phyloP scores from a whole-genome alignment of 2,329 filamentous ascomycete species.

The Periconia macrospinosa region DNA sequence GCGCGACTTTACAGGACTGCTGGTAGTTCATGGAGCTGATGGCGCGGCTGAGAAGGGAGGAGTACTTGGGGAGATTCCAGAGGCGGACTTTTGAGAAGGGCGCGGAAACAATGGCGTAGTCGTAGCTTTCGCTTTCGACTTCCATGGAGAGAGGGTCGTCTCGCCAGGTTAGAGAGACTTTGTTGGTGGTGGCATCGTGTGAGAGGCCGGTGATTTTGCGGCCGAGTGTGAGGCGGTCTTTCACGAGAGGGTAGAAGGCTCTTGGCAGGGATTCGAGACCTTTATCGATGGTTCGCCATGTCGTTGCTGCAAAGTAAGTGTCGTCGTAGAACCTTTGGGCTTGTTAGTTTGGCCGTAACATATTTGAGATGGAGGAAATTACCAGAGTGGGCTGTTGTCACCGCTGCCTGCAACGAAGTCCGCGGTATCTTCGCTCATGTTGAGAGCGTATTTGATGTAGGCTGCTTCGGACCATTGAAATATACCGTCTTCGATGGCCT shows the following conservation, averaged over 20 bases:
- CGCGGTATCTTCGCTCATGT: conserved; percentile 57
- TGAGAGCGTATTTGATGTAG: conserved; percentile 63
- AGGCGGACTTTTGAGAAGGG: conserved; percentile 67
- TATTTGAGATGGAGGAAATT: not conserved
- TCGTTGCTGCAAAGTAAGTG: conserved; percentile 62
- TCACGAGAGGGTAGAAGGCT: conserved; percentile 65
- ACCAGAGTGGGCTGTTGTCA: conserved; percentile 51
- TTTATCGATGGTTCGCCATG: conserved; percentile 67
- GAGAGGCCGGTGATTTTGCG: conserved; percentile 60
- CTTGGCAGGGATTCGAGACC: conserved; percentile 61
- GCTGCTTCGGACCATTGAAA: conserved; percentile 68
- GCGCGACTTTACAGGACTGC: conserved; percentile 60
- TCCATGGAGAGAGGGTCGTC: conserved; percentile 46
- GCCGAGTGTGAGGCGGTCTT: conserved; percentile 59
- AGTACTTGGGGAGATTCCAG: conserved; percentile 61
- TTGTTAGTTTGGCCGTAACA: too few relatives aligned
- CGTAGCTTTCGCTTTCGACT: conserved; percentile 57
- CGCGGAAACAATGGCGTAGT: conserved; percentile 67
- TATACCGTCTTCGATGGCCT: conserved; percentile 56
- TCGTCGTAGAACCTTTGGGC: conserved; percentile 42
- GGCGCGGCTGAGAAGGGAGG: conserved; percentile 52
- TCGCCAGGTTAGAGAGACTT: conserved; percentile 63
- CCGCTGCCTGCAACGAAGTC: conserved; percentile 43
- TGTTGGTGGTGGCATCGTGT: conserved; percentile 54
- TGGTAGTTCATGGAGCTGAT: conserved; percentile 55